Conservation (phyloP, 139 green algal genomes). For the Pleodorina starrii region DNA sequence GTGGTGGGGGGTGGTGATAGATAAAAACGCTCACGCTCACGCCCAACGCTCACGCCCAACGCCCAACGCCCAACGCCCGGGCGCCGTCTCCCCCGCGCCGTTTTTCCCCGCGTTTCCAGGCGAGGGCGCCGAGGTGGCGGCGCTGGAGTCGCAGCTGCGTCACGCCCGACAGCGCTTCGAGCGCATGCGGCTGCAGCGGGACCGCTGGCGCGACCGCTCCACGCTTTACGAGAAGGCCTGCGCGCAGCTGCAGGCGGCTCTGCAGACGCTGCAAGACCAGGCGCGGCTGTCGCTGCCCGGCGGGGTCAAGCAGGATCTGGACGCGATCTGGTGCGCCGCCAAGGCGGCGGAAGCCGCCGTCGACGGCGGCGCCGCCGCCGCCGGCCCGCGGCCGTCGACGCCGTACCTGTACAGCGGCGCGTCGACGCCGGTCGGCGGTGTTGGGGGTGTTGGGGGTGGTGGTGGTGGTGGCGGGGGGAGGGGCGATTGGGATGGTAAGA, state of each 20-base stretch:
- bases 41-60: too few relatives aligned
- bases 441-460: not conserved
- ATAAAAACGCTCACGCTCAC: too few relatives aligned
- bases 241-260: constrained; percentile 45
- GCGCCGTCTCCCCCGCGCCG: too few relatives aligned
- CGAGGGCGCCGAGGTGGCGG: constrained; percentile 26
- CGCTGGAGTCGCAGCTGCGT: constrained; percentile 35
- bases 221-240: constrained; percentile 35
- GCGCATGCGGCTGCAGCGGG: constrained; percentile 36
- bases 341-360: constrained; percentile 13
- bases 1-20: too few relatives aligned
- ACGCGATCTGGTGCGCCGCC: constrained; percentile 24
- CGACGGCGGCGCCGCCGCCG: not conserved
- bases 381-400: constrained; percentile 3
- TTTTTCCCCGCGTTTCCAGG: not conserved
- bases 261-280: constrained; percentile 32
- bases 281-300: not conserved
- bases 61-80: too few relatives aligned
- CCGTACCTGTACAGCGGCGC: not conserved
- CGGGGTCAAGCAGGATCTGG: constrained; percentile 16
- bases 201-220: constrained; percentile 45
- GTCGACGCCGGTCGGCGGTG: not conserved
- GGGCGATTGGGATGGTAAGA: not conserved
- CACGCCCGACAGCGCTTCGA: constrained; percentile 43
- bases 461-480: not conserved